A percentile compares a stretch with the other conserved stretches of the same genome.
Conservation (phyloP, 2,329 filamentous ascomycete species). For the Colletotrichum sansevieriae region DNA sequence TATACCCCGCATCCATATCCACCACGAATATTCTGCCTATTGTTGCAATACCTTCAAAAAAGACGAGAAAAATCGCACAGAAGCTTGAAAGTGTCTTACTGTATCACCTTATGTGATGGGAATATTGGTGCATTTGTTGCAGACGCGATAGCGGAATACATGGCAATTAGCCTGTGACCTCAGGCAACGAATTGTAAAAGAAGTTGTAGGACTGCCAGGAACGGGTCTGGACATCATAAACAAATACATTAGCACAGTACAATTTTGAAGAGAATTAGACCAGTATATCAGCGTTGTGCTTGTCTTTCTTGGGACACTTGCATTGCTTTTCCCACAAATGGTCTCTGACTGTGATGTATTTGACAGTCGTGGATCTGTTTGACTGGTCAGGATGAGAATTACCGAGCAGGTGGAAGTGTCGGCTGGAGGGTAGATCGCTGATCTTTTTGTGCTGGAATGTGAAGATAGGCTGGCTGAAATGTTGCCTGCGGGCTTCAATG, state of each 20-base stretch:
- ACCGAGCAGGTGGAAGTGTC: background rate
- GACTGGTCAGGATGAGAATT: background rate
- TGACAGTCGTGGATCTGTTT: background rate
- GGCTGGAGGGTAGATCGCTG: background rate
- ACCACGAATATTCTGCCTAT: background rate
- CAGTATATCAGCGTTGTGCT: background rate
- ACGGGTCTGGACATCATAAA: background rate
- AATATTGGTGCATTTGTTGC: conserved; percentile 5
- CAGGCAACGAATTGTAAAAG: background rate
- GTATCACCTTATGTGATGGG: conserved; percentile 7
- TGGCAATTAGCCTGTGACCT: background rate
- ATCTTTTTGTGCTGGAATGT: no score
- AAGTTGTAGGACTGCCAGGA: background rate
- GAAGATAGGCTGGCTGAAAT: no score
- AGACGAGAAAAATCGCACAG: background rate
- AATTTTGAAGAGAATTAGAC: background rate
- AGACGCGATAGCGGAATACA: background rate
- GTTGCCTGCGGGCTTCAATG: no score
- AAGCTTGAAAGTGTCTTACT: background rate
- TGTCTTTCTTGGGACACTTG: background rate
- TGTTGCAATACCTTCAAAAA: background rate
- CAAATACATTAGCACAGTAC: background rate
- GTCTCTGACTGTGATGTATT: background rate
- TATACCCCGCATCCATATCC: conserved; percentile 13
- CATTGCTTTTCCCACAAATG: no score